phyloP scores from a whole-genome alignment of 306 rosid genomes.

The Corylus americana region DNA sequence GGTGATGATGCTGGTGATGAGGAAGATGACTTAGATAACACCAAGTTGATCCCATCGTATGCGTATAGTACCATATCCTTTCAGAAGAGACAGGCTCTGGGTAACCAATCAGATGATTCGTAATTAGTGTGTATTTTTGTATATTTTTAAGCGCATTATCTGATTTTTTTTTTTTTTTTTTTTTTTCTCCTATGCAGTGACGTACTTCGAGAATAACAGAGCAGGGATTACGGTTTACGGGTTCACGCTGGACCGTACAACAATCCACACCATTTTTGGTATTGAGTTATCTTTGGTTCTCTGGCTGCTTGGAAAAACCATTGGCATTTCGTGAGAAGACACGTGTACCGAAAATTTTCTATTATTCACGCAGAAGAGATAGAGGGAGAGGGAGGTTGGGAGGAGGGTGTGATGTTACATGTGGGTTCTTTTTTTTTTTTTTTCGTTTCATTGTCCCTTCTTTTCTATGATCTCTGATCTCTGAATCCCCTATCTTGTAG shows the following conservation, averaged over 20 bases:
- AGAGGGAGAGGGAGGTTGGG: background rate
- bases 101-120: constrained; percentile 32
- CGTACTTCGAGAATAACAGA: constrained; percentile 78
- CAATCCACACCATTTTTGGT: constrained; percentile 78
- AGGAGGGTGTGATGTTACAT: no score
- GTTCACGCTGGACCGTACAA: constrained; percentile 74
- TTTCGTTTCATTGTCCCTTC: background rate
- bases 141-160: background rate
- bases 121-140: background rate
- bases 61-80: constrained; percentile 80
- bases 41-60: constrained; percentile 63
- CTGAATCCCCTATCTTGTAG: background rate
- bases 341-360: background rate
- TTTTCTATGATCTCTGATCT: background rate
- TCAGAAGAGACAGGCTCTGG: constrained; percentile 94
- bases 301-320: constrained; percentile 89
- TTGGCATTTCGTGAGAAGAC: constrained; percentile 48
- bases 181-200: constrained; percentile 46
- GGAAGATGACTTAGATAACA: constrained; percentile 73
- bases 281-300: constrained; percentile 73
- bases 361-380: background rate
- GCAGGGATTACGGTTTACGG: constrained; percentile 87
- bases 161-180: background rate
- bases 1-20: constrained; percentile 55
- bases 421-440: background rate